Conservation (phyloP, 1,284 basidiomycete genomes). For the Moniliella sp. region DNA sequence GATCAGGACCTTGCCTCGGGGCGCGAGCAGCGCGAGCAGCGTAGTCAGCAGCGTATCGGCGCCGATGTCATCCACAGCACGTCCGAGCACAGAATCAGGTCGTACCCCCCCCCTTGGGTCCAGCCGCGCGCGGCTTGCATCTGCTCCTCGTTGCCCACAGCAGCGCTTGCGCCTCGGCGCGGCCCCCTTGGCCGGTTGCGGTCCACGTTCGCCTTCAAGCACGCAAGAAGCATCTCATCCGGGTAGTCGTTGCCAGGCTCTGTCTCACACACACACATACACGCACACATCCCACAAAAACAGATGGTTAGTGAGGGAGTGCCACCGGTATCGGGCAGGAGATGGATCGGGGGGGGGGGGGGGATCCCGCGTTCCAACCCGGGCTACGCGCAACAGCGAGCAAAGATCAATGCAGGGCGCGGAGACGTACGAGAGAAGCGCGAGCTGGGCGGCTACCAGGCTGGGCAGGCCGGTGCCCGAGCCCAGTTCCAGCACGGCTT, state of each 20-base stretch:
- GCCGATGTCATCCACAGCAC: neutral
- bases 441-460: neutral
- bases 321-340: too few species aligned
- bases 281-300: too few species aligned
- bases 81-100: neutral
- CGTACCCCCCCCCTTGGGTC: neutral
- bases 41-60: neutral
- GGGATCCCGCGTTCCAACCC: too few species aligned
- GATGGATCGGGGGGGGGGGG: too few species aligned
- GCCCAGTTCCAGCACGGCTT: neutral
- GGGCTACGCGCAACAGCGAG: too few species aligned
- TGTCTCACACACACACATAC: too few species aligned
- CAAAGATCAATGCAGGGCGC: neutral
- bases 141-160: neutral
- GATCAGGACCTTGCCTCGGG: too few species aligned
- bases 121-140: neutral
- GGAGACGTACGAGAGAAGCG: neutral
- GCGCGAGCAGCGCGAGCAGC: neutral
- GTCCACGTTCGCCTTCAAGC: neutral
- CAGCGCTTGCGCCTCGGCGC: neutral
- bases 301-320: too few species aligned
- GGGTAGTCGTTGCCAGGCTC: neutral
- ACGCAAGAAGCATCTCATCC: neutral
- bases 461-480: neutral
- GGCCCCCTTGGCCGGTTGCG: too few species aligned